Base-by-base conservation (phyloP, 1,139 yeast species). In the Debaryomyces sp. region DNA sequence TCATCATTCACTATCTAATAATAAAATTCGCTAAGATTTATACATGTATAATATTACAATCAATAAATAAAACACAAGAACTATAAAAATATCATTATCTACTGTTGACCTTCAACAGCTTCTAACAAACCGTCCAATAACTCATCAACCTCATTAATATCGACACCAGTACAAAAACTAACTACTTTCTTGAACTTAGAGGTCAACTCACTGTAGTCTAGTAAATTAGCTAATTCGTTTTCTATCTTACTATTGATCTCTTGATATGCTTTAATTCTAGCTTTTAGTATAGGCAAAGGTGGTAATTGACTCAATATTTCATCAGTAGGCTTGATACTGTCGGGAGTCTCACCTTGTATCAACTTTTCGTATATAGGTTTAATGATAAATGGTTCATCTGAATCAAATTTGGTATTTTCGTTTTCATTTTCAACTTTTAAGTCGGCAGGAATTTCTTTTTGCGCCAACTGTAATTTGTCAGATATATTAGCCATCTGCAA, bases 101-200 rank as follows among this genome's bases (percentile, higher is more conserved):
- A 58, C 38, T 53, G 65, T 48, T 68, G 73, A 51, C 90, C 87
- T 53, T 91, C 96, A 5, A 94, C 97, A 12, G 97, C 97, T 62
- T 87, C 90, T 26, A 94, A 80, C 45, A 94, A 77, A 4, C 95
- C 96, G 55, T 88, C 95, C 50, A 94, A 77, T 58, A 94, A 77
- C 50, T 81, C 82, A 64, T 94, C 99, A 37, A 92, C 96, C 56
- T 87, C 87, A 56, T 73, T 70, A 38, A 75, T 66, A 41, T 84
- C 89, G 23, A 91, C 95, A 18, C 95, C 94, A 4, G 97, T 88
- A 71, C 98, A 92, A 49, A 90, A 76, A 40, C 97, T 85, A 35
- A 94, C 94, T 21, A 94, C 97, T 58, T 89, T 81, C 60, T 95
- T 84, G 70, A 91, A 94, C 64, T 92, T 92, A 32, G 84, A 78